Evolutionary conservation across 177 flowering plant genomes (phyloP), one percentile per base, ranked within the genome.

Genomic region (Vitis hybrid): DNA sequence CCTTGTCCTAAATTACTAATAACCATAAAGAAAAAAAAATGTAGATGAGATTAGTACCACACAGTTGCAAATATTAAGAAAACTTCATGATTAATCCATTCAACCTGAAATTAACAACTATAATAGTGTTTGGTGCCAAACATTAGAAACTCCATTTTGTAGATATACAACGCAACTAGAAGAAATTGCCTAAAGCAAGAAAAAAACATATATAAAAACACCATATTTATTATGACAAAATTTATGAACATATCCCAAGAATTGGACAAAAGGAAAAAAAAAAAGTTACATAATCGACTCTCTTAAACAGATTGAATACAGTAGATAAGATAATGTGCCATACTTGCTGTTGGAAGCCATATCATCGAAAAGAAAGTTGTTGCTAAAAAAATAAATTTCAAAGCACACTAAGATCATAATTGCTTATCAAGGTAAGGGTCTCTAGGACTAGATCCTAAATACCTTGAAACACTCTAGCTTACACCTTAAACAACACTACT

Each of bases 401-500:
- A 20, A 9, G 39, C 39, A 67, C 51, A 26, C 48, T 50, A 66
- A 58, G 55, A 52, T 84, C 69, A 91, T 53, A 85, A 80, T 72
- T 88, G 90, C 80, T 86, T 86, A 75, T 91, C 86, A 18, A 91
- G 90, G 74, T 65, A 79, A n/a, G 90, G 78, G 70, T 88, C 94
- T 71, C 66, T 84, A 1, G 81, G 84, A 65, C 66, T 69, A 18
- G 74, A 66, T 12, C 76, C 85, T 51, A 88, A 18, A 66, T 82
- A 83, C 53, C 81, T 87, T 5, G 83, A 59, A 62, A 85, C 85
- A 57, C 70, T 72, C 53, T 63, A 85, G 10, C 85, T 55, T 19
- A 84, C 84, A 7, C 72, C 81, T 1, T 85, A 67, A 62, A 74
- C 88, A 64, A 65, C 60, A 51, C 55, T 67, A 26, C 71, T 83